Base-by-base conservation (phyloP, 306 rosid genomes). In the Vigna trinervia region DNA sequence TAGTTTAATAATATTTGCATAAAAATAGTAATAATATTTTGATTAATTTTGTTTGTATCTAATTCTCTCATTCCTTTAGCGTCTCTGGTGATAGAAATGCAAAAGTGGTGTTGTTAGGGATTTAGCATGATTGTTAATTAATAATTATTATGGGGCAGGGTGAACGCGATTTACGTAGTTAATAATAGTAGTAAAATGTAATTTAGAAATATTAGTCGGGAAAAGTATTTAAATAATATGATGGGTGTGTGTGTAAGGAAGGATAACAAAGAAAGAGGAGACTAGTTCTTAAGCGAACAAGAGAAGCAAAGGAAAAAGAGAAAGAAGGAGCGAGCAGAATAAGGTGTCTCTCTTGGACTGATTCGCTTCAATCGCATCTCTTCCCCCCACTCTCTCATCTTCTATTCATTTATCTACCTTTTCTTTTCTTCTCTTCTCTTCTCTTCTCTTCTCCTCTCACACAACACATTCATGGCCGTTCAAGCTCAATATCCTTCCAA, bases 401-500 rank as follows among this genome's bases (percentile, higher is more conserved):
- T 22, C 28, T 26, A 58, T 26, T 60, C 43, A 61, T 38, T 38
- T 9, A 11, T 58, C 3, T 8, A 23, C 41, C 17, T 56, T 26
- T 2, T 26, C 39, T 34, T 34, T 0, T 32, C 34, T 30, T 30
- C 34, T 32, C 36, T 1, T 36, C 7, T 36, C 39, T 5, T 36
- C 39, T 5, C 36, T 36, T 36, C 39, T 34, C 38, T 3, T 32
- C 5, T 32, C 36, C 0, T 34, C 1, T 1, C 38, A 34, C 38
- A 34, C 61, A 64, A 58, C 20, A 23, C 26, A 23, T 52, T 46
- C 45, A 94, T 95, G 98, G 97, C 98, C 5, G 97, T 95, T 76
- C 97, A 95, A 84, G 97, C 98, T 88, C 98, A 95, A 76, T 92
- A 92, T 78, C 98, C 97, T 19, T 88, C 97, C 12, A 92, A 92